Conservation (phyloP, 2,329 filamentous ascomycete species). For the Calonectria pteridis region DNA sequence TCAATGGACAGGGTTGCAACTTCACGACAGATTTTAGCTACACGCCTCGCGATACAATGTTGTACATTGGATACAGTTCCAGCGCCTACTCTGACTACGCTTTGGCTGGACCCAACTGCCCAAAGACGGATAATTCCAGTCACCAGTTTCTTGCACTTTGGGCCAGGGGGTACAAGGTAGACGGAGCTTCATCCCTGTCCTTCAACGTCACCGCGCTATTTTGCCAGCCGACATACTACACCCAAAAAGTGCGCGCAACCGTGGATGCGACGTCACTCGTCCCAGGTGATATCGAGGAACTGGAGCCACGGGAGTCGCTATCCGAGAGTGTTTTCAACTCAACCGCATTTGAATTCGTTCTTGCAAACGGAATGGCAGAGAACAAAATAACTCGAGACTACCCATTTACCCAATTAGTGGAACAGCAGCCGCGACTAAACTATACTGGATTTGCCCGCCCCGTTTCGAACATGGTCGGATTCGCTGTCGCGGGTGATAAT, state of each 20-base stretch:
- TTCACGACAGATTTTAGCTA: constrained; percentile 32
- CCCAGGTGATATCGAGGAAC: constrained; percentile 20
- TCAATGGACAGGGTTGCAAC: constrained; percentile 55
- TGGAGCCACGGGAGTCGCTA: constrained; percentile 24
- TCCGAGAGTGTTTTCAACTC: constrained; percentile 48
- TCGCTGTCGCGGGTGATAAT: constrained; percentile 44
- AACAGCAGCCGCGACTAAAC: constrained; percentile 41
- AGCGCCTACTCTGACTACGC: constrained; percentile 48
- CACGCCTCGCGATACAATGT: constrained; percentile 44
- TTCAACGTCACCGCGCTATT: constrained; percentile 53
- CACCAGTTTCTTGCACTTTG: constrained; percentile 55
- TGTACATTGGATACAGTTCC: constrained; percentile 59
- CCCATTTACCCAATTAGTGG: constrained; percentile 38
- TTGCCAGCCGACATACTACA: constrained; percentile 59
- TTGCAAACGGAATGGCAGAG: constrained; percentile 44
- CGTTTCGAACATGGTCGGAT: constrained; percentile 50
- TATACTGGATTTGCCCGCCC: constrained; percentile 32
- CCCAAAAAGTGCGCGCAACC: constrained; percentile 57
- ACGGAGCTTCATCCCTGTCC: background rate
- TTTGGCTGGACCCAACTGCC: constrained; percentile 50
- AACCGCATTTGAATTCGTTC: constrained; percentile 50
- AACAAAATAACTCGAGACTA: constrained; percentile 34
- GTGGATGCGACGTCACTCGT: constrained; percentile 40
- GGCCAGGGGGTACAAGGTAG: constrained; percentile 1
- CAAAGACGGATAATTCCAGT: constrained; percentile 34